Evolutionary conservation across 768 basidiomycete species (phyloP).

Genomic region (Thelephora ganbajun): DNA sequence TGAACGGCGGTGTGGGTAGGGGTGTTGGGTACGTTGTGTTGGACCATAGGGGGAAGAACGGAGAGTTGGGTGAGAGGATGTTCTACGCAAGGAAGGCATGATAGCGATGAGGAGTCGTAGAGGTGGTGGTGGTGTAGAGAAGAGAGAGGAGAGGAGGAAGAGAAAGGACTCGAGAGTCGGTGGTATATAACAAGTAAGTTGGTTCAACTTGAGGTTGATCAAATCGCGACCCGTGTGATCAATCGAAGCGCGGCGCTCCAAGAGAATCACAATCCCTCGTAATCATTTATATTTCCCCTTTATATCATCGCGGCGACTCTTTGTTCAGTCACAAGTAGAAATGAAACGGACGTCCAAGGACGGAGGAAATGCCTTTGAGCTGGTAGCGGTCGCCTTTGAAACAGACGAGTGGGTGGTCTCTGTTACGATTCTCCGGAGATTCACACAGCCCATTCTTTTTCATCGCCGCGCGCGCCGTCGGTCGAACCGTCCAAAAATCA

Average conservation of each 20-base stretch:
- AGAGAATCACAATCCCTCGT: neutral
- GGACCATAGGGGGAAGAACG: constrained; percentile 53
- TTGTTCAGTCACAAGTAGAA: too few relatives aligned
- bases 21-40: constrained; percentile 18
- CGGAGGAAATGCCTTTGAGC: too few relatives aligned
- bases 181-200: neutral
- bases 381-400: too few relatives aligned
- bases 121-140: constrained; percentile 15
- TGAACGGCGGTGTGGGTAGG: constrained; percentile 35
- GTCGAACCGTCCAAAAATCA: too few relatives aligned
- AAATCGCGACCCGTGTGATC: neutral
- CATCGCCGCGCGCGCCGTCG: too few relatives aligned
- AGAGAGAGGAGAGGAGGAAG: constrained; percentile 1
- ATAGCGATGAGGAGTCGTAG: constrained; percentile 29
- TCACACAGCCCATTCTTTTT: too few relatives aligned
- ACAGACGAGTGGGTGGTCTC: too few relatives aligned
- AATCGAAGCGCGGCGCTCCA: neutral
- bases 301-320: too few relatives aligned
- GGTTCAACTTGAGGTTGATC: neutral
- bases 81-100: constrained; percentile 74
- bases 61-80: constrained; percentile 54
- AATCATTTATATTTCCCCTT: neutral
- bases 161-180: neutral
- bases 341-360: too few relatives aligned
- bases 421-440: too few relatives aligned